phyloP scores from a whole-genome alignment of 2,329 filamentous ascomycete species.

The Chaetomium strumarium region DNA sequence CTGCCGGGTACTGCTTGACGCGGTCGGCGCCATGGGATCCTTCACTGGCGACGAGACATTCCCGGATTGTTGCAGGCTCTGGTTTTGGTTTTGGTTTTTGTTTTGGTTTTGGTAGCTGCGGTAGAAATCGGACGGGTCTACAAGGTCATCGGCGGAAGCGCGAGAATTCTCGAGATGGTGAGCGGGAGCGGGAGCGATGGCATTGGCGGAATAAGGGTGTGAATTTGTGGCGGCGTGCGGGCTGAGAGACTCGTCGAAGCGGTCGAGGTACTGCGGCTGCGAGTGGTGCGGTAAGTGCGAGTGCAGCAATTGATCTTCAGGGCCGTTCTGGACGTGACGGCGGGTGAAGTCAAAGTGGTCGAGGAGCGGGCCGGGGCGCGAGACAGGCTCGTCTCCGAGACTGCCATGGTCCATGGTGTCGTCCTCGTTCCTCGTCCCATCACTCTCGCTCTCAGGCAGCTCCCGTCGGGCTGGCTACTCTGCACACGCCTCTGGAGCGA shows the following conservation, averaged over 20 bases:
- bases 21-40: constrained; percentile 37
- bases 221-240: constrained; percentile 35
- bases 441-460: constrained; percentile 16
- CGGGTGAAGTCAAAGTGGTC: constrained; percentile 12
- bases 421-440: constrained; percentile 18
- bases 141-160: constrained; percentile 29
- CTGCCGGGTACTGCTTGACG: constrained; percentile 35
- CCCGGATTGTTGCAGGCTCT: constrained; percentile 33
- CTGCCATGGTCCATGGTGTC: constrained; percentile 26
- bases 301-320: constrained; percentile 1
- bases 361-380: constrained; percentile 19
- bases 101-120: constrained; percentile 43
- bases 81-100: too few relatives aligned
- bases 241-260: constrained; percentile 21
- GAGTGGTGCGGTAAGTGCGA: constrained; percentile 9
- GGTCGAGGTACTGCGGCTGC: constrained; percentile 10
- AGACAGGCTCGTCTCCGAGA: constrained; percentile 23
- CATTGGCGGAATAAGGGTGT: constrained; percentile 32
- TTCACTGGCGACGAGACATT: constrained; percentile 21
- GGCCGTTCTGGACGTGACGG: neutral
- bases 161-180: neutral
- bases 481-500: constrained; percentile 28
- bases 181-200: neutral
- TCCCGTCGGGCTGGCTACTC: constrained; percentile 11
- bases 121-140: constrained; percentile 53